phyloP scores from a whole-genome alignment of 306 rosid genomes.

The Geum urbanum region DNA sequence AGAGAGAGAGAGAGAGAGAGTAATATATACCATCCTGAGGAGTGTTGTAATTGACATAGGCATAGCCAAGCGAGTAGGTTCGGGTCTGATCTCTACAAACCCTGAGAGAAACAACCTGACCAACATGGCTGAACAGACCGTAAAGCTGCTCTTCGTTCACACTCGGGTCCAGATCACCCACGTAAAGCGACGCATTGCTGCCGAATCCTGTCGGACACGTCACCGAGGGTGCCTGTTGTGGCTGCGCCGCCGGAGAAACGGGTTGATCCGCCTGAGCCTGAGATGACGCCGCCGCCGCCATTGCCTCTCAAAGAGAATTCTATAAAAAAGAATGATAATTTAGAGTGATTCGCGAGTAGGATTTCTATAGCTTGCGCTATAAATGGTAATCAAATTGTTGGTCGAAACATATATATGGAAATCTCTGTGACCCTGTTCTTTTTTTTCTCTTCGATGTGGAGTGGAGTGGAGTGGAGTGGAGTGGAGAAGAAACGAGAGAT shows the following conservation, averaged over 20 bases:
- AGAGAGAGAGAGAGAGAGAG: not conserved
- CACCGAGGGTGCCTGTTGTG: slow-evolving; percentile 15
- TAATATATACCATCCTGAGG: slow-evolving; percentile 81
- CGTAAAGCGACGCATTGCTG: slow-evolving; percentile 62
- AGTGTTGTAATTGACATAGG: slow-evolving; percentile 59
- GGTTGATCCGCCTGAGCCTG: slow-evolving; percentile 30
- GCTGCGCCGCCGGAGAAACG: not conserved
- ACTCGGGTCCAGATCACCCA: slow-evolving; percentile 64
- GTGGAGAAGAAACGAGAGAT: not conserved
- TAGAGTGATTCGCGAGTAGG: slow-evolving; percentile 13
- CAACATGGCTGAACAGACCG: slow-evolving; percentile 60
- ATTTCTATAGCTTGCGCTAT: slow-evolving; percentile 15
- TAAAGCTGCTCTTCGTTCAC: slow-evolving; percentile 65
- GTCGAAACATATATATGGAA: not conserved
- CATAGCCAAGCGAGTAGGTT: slow-evolving; percentile 77
- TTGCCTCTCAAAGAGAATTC: slow-evolving; percentile 14
- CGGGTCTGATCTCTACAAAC: slow-evolving; percentile 74
- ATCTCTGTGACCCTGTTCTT: not conserved
- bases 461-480: too few relatives aligned
- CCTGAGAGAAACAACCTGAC: slow-evolving; percentile 53
- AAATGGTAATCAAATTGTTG: not conserved
- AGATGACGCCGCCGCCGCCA: slow-evolving; percentile 45
- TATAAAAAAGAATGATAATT: slow-evolving; percentile 4
- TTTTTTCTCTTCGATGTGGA: not conserved
- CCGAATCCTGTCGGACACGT: slow-evolving; percentile 16